A percentile compares a stretch with the other conserved stretches of the same genome.
Conservation (phyloP, 768 basidiomycete species). For the Suillus americanus region DNA sequence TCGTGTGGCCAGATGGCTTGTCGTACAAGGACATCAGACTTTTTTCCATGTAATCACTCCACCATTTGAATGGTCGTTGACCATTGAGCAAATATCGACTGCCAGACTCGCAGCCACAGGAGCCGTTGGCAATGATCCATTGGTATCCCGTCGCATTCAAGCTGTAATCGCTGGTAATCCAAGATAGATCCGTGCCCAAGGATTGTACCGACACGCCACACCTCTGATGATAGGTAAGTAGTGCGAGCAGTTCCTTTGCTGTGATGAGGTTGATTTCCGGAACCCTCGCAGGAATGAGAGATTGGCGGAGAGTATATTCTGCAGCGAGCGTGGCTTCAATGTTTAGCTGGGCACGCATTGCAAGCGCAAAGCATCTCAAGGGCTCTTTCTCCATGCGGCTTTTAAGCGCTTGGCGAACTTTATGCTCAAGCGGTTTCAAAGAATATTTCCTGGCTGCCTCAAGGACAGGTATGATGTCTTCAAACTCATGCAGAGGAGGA, state of each 20-base stretch:
- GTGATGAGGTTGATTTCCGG: constrained; percentile 25
- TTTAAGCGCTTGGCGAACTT: constrained; percentile 17
- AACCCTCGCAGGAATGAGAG: constrained; percentile 16
- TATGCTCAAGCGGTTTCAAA: constrained; percentile 7
- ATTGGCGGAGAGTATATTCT: constrained; percentile 18
- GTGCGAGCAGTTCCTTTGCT: constrained; percentile 17
- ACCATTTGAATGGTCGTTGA: constrained; percentile 5
- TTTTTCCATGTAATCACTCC: constrained; percentile 11
- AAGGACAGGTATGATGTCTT: constrained; percentile 6
- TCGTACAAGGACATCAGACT: constrained; percentile 3
- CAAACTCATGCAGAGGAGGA: constrained; percentile 4
- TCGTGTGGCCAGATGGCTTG: constrained; percentile 4
- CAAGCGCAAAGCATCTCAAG: constrained; percentile 27
- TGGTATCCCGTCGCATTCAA: not conserved
- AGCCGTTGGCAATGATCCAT: not conserved
- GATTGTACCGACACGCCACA: constrained; percentile 2
- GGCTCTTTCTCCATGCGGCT: constrained; percentile 17
- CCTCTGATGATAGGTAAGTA: constrained; percentile 14
- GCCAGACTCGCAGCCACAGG: constrained; percentile 1
- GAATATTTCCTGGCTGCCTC: constrained; percentile 8
- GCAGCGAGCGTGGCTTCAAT: constrained; percentile 23
- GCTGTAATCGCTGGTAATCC: not conserved
- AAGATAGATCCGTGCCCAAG: constrained; percentile 7
- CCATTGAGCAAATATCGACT: not conserved
- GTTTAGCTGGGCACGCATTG: constrained; percentile 20